phyloP scores from a whole-genome alignment of 345 rosid species.

The Turnera subulata region DNA sequence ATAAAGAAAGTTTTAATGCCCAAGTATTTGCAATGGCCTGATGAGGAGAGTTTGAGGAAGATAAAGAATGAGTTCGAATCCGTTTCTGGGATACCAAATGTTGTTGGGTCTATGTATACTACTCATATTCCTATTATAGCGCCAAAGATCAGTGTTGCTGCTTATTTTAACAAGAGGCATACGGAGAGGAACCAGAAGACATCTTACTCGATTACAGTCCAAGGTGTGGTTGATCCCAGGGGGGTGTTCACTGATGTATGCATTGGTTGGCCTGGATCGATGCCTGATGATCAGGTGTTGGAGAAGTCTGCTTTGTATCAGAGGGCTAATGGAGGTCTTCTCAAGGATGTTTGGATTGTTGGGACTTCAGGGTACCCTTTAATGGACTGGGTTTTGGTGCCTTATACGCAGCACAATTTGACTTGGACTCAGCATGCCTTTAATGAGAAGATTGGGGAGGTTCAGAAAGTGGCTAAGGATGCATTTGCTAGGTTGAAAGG shows the following conservation, averaged over 20 bases:
- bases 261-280: slow-evolving; percentile 87
- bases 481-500: slow-evolving; percentile 71
- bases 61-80: slow-evolving; percentile 43
- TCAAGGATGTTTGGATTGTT: slow-evolving; percentile 64
- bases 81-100: slow-evolving; percentile 58
- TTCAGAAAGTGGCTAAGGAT: slow-evolving; percentile 53
- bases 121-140: slow-evolving; percentile 83
- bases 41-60: slow-evolving; percentile 44
- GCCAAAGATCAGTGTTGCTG: slow-evolving; percentile 67
- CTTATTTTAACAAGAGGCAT: slow-evolving; percentile 72
- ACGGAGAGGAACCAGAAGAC: slow-evolving; percentile 80
- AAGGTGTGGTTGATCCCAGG: slow-evolving; percentile 65
- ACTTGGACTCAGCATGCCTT: slow-evolving; percentile 86
- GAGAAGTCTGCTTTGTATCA: slow-evolving; percentile 71
- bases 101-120: slow-evolving; percentile 75
- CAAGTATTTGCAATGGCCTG: slow-evolving; percentile 72
- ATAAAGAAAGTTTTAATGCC: slow-evolving; percentile 74
- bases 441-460: slow-evolving; percentile 66
- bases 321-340: slow-evolving; percentile 60
- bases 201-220: slow-evolving; percentile 65
- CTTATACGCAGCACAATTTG: slow-evolving; percentile 64
- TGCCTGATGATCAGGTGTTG: slow-evolving; percentile 72
- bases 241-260: slow-evolving; percentile 81
- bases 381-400: slow-evolving; percentile 79
- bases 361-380: slow-evolving; percentile 66